Base-by-base conservation (phyloP, 129 eudicot genomes). In the Apium graveolens region DNA sequence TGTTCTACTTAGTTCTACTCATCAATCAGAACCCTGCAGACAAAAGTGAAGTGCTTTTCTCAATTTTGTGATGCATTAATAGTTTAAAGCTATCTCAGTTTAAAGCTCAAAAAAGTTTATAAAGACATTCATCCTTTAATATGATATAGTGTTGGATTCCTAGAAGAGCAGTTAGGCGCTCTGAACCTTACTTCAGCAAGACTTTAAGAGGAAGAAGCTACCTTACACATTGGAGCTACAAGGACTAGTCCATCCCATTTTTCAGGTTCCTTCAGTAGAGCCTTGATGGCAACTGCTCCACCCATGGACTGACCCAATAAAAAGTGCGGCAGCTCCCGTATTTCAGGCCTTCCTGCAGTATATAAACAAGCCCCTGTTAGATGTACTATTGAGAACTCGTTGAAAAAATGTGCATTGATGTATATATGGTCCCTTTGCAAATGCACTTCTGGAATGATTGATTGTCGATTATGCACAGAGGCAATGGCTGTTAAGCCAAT, bases 241-340 rank as follows among this genome's bases (percentile, higher is more conserved):
- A 93, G 98, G 76, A 88, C 89, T 46, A 90, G 82, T 78, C 98
- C 98, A 76, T 91, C 93, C 98, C 98, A 94, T 84, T 86, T 87
- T 3, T 80, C 84, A 32, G 91, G 96, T 45, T 86, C 89, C 82
- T 87, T 94, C 20, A 91, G 89, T 78, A 82, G 93, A 78, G 85
- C 93, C 86, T 94, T 94, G 24, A 94, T 84, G 41, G 97, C 97
- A 72, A 94, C 88, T 4, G 98, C 98, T 66, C 96, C 98, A 17
- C 98, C 98, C 98, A 94, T 94, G 20, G 98, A 94, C 81, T 94
- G 97, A 38, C 97, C 98, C 73, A 94, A 82, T 75, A 94, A 78
- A 79, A 91, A 94, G 81, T 90, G 82, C 38, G 98, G 98, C 75
- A 91, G 76, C 44, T 89, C 97, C 75, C 89, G 75, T 72, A 94